Percentiles rank a stretch among this genome's conserved stretches.
Evolutionary conservation across 106 monocot genomes (phyloP).

Genomic region (Dendrobium nobile): DNA sequence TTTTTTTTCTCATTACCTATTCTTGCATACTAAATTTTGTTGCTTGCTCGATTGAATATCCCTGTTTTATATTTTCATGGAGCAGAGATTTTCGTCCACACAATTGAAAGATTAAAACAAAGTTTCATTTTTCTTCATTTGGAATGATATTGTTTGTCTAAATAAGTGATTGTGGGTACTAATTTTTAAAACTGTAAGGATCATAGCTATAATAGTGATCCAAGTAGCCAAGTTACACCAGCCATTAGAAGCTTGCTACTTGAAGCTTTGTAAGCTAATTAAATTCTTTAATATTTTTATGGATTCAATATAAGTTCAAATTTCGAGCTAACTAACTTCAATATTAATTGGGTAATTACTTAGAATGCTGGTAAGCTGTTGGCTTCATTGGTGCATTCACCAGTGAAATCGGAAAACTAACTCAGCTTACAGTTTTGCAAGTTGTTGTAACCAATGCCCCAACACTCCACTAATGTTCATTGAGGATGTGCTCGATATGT

Average conservation of each 20-base stretch:
- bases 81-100: too few species aligned
- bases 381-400: conserved; percentile 1
- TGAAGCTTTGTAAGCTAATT: conserved; percentile 31
- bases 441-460: not conserved
- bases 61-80: too few species aligned
- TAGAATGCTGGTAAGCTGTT: conserved; percentile 19
- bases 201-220: conserved; percentile 34
- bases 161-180: not conserved
- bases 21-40: too few species aligned
- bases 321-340: not conserved
- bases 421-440: conserved; percentile 10
- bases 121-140: not conserved
- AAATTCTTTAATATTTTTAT: not conserved
- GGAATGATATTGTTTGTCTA: not conserved
- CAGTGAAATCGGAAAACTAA: conserved; percentile 6
- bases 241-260: conserved; percentile 32
- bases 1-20: too few species aligned
- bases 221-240: conserved; percentile 19
- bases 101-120: too few species aligned
- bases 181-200: conserved; percentile 22
- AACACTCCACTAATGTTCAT: not conserved
- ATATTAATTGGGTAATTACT: not conserved
- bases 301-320: not conserved
- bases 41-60: too few species aligned
- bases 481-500: not conserved